Conservation (phyloP, 129 eudicot genomes). For the Pittosporum tobira region DNA sequence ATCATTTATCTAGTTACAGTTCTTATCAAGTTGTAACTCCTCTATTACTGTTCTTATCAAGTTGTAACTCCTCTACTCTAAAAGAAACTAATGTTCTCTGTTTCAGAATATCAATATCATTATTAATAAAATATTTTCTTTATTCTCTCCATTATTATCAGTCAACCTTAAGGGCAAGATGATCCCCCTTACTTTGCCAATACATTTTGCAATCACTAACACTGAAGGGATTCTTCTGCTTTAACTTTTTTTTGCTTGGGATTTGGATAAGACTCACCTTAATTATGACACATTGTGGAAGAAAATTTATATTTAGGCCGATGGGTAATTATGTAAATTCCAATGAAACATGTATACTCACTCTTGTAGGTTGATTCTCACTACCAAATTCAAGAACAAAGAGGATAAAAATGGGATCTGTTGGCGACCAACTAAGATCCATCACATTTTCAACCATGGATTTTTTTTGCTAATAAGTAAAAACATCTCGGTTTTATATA, state of each 20-base stretch:
- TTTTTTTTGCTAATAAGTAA: slow-evolving; percentile 59
- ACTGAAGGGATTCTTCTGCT: slow-evolving; percentile 81
- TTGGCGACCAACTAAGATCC: slow-evolving; percentile 76
- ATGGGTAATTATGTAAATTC: background rate
- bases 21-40: no score
- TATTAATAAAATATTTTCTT: no score
- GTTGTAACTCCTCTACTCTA: no score
- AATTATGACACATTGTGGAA: background rate
- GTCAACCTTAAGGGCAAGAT: slow-evolving; percentile 78
- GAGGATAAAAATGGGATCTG: slow-evolving; percentile 63
- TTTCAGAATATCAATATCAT: no score
- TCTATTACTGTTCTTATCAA: no score
- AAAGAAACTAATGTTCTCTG: no score
- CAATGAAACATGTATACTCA: slow-evolving; percentile 17
- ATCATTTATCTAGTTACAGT: no score
- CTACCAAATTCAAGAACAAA: slow-evolving; percentile 81
- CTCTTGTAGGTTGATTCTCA: slow-evolving; percentile 82
- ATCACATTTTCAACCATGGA: slow-evolving; percentile 65
- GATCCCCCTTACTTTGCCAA: slow-evolving; percentile 83
- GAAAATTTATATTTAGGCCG: no score
- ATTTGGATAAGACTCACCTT: slow-evolving; percentile 79
- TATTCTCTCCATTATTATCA: no score
- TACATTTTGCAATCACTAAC: slow-evolving; percentile 82
- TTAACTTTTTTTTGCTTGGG: slow-evolving; percentile 59
- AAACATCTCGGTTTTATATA: slow-evolving; percentile 69